These are phyloP conservation scores for Populus ilicifolia DNA, from an alignment of 345 rosid species.

Conservation along the genomic window DNA sequence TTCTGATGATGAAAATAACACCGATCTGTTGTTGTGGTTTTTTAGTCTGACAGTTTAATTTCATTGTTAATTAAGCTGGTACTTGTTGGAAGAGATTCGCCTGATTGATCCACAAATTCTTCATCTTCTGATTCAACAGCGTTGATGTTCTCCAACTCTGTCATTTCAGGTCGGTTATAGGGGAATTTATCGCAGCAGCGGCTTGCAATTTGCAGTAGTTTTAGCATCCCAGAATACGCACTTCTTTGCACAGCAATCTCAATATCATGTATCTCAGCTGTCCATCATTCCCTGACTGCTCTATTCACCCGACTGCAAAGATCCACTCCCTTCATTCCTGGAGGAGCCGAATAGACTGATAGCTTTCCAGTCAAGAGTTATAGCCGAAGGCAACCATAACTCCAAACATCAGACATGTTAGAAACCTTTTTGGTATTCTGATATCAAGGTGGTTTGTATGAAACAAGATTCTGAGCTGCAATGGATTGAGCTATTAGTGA, in stretches of 20 bases:
- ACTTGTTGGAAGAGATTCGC: slow-evolving; percentile 30
- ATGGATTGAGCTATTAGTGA: slow-evolving; percentile 42
- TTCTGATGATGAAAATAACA: no score
- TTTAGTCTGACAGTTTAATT: no score
- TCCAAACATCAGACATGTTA: slow-evolving; percentile 52
- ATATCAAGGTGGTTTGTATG: slow-evolving; percentile 51
- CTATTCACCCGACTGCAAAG: slow-evolving; percentile 52
- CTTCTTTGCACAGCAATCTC: slow-evolving; percentile 43
- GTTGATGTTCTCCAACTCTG: slow-evolving; percentile 32
- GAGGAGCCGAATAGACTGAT: slow-evolving; percentile 37
- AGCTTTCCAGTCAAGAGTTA: slow-evolving; percentile 49
- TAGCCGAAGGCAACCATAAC: slow-evolving; percentile 45
- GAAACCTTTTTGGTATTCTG: slow-evolving; percentile 27
- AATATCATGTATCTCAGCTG: slow-evolving; percentile 49
- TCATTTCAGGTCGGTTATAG: slow-evolving; percentile 48
- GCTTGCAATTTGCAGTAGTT: slow-evolving; percentile 41
- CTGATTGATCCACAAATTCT: slow-evolving; percentile 34
- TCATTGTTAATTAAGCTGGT: background rate
- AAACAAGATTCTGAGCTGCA: slow-evolving; percentile 36
- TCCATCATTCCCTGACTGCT: slow-evolving; percentile 67
- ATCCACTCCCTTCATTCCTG: slow-evolving; percentile 43
- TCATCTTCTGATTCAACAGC: slow-evolving; percentile 23
- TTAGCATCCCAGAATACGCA: slow-evolving; percentile 39
- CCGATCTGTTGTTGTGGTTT: no score
- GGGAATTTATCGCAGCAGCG: slow-evolving; percentile 45